These are phyloP conservation scores for Symmetrospora coprosmae DNA, from an alignment of 768 basidiomycete species.

Conservation along the genomic window DNA sequence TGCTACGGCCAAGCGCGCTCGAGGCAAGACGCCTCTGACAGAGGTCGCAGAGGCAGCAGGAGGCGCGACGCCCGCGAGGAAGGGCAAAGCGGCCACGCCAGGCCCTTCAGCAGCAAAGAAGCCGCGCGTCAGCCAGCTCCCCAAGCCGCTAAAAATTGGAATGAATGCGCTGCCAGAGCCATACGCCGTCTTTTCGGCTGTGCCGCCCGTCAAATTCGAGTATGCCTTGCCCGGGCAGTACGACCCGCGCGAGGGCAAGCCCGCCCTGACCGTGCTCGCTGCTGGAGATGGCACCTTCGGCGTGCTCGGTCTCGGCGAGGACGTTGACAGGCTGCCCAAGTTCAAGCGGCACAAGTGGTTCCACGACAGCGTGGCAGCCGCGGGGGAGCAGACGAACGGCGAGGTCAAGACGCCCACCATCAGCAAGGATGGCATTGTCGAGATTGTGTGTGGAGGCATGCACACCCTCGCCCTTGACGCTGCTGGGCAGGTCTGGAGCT, in stretches of 20 bases:
- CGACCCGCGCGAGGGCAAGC: not conserved
- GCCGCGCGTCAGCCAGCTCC: not conserved
- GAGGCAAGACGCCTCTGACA: not conserved
- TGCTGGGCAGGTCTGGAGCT: conserved; percentile 44
- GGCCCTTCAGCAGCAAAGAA: not conserved
- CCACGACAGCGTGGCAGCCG: conserved; percentile 48
- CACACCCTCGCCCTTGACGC: conserved; percentile 81
- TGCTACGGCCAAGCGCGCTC: not conserved
- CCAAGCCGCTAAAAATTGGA: not conserved
- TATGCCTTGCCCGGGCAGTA: not conserved
- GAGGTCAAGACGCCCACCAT: conserved; percentile 19
- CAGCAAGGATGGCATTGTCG: conserved; percentile 53
- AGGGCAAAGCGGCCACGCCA: not conserved
- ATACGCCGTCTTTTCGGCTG: not conserved
- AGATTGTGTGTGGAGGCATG: conserved; percentile 67
- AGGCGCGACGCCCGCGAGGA: not conserved
- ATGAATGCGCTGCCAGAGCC: not conserved
- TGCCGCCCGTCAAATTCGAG: not conserved
- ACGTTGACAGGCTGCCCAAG: conserved; percentile 54
- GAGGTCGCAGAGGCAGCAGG: too few relatives aligned
- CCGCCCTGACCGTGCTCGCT: conserved; percentile 46
- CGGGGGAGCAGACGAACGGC: not conserved
- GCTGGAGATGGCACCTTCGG: conserved; percentile 90
- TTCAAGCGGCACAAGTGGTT: conserved; percentile 65
- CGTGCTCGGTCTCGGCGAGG: conserved; percentile 77